Base-by-base conservation (phyloP, 371 early-diverging fungal genomes). In the Mucor circinelloides region DNA sequence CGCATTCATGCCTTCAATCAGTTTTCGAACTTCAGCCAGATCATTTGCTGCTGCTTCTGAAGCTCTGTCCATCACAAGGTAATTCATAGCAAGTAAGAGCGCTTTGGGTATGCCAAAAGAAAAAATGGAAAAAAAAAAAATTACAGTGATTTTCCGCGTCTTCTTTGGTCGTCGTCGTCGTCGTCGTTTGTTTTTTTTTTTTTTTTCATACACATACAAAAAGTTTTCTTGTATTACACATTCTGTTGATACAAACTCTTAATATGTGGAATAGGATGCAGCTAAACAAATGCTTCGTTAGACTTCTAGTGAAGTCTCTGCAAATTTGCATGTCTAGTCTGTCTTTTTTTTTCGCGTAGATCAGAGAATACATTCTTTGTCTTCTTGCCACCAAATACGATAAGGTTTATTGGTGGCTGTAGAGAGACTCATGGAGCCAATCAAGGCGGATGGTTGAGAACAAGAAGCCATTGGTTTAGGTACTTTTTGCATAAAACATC, bases 1-100 rank as follows among this genome's bases (percentile, higher is more conserved):
- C 17, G 81, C 79, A 65, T 77, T 83, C 81, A 83, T 83, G 31
- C 81, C 78, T 63, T 83, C 84, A 50, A 83, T 81, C 27, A 83
- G 73, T 59, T 83, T 83, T 60, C 84, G 60, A 15, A 83, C 81
- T 66, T 83, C 81, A 54, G 84, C 84, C 56, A 83, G 64, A 62
- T 83, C 81, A 44, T 77, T 81, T 12, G 81, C 84, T 60, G 82
- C 82, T 65, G 78, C 76, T 71, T 81, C 81, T n/a, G 81, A 70
- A 55, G 78, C 81, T 76, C 81, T 78, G 56, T 81, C 81, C 78
- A 81, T 55, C 21, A 63, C 40, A 38, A 68, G 60, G 38, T 58
- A 68, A 28, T 62, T 58, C 68, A 68, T 68, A 28, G 2, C 30
- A 42, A 44, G n/a, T n/a, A 28, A 44, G 10, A 4, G n/a, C n/a